A percentile compares a stretch with the other conserved stretches of the same genome.
These are phyloP conservation scores for Reticulascus tulasneorum DNA, from an alignment of 2,329 filamentous ascomycete species.

Conservation along the genomic window DNA sequence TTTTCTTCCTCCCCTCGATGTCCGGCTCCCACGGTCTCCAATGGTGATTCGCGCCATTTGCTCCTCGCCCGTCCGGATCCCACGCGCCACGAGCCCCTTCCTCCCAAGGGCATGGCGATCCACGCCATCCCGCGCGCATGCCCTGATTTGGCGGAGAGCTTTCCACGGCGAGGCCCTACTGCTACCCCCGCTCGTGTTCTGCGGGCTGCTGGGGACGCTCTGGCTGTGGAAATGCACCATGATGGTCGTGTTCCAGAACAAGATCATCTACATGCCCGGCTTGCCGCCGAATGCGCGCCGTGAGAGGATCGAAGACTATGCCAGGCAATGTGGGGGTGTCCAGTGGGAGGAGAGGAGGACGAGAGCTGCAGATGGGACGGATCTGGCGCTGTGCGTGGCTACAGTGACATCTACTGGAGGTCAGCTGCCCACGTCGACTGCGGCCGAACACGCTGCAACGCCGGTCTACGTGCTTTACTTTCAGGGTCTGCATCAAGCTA, in stretches of 20 bases:
- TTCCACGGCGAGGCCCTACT: slow-evolving; percentile 40
- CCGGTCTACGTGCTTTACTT: slow-evolving; percentile 54
- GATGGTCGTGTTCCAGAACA: slow-evolving; percentile 75
- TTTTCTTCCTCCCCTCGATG: neutral
- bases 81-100: slow-evolving; percentile 3
- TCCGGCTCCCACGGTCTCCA: too few relatives aligned
- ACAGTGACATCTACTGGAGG: slow-evolving; percentile 26
- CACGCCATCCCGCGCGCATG: slow-evolving; percentile 14
- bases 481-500: slow-evolving; percentile 38
- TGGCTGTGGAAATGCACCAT: slow-evolving; percentile 67
- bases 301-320: slow-evolving; percentile 64
- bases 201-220: slow-evolving; percentile 59
- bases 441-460: slow-evolving; percentile 11
- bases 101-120: slow-evolving; percentile 7
- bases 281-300: slow-evolving; percentile 66
- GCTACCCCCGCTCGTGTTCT: slow-evolving; percentile 64
- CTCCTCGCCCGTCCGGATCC: slow-evolving; percentile 17
- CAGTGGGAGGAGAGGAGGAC: slow-evolving; percentile 63
- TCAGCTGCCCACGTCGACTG: slow-evolving; percentile 8
- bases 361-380: slow-evolving; percentile 59
- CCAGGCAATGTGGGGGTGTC: slow-evolving; percentile 55
- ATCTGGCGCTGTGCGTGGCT: slow-evolving; percentile 57
- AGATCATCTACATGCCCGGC: slow-evolving; percentile 77
- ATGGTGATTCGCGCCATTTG: slow-evolving; percentile 20
- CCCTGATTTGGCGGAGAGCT: slow-evolving; percentile 20